Conservation (phyloP, 352 stramenopile genomes). For the Phytopythium delawarense region DNA sequence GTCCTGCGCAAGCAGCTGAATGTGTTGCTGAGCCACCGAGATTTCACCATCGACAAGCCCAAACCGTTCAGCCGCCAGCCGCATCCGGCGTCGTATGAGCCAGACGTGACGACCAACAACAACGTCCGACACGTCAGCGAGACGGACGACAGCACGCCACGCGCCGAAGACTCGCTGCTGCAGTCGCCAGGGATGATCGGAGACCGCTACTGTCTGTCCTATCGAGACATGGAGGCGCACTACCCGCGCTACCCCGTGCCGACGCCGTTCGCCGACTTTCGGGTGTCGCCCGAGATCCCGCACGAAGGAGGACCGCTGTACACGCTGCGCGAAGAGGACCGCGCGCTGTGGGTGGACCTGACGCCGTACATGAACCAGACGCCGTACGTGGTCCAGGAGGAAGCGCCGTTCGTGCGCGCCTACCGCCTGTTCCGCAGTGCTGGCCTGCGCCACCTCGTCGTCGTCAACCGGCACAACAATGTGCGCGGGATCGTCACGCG, state of each 20-base stretch:
- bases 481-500: constrained; percentile 88
- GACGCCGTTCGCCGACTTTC: constrained; percentile 24
- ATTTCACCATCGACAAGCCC: constrained; percentile 62
- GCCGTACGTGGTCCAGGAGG: constrained; percentile 95
- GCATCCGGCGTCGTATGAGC: constrained; percentile 37
- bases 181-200: constrained; percentile 16
- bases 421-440: constrained; percentile 97
- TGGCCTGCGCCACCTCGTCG: constrained; percentile 93
- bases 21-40: constrained; percentile 61
- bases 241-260: constrained; percentile 82
- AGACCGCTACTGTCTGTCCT: constrained; percentile 62
- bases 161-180: constrained; percentile 42
- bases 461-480: constrained; percentile 92
- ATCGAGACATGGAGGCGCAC: constrained; percentile 76
- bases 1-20: constrained; percentile 83
- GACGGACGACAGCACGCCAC: constrained; percentile 28
- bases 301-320: constrained; percentile 41
- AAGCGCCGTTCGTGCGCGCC: constrained; percentile 92
- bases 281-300: constrained; percentile 15
- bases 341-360: constrained; percentile 92
- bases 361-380: constrained; percentile 97
- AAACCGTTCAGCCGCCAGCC: constrained; percentile 73
- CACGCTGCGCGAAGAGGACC: constrained; percentile 73
- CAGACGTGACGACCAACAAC: constrained; percentile 24
- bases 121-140: constrained; percentile 14